Base-by-base conservation (phyloP, 1,284 basidiomycete genomes). In the Vanrija sp. region DNA sequence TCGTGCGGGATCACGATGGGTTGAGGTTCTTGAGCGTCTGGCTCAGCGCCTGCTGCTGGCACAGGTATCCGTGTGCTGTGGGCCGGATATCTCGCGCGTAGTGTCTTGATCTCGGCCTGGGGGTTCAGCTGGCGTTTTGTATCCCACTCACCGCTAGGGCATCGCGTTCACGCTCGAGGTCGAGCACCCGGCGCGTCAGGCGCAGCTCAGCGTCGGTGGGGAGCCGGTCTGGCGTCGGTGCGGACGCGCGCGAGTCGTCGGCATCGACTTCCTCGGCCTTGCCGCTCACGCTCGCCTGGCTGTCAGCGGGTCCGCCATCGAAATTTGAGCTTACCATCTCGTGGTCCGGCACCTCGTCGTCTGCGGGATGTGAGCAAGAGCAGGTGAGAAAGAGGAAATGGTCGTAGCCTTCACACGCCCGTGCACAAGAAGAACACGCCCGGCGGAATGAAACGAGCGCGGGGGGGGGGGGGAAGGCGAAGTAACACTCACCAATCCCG, bases 131-230 rank as follows among this genome's bases (percentile, higher is more conserved):
- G 26, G 39, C 29, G 15, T 14, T 3, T 7, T 46, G 15, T 29
- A 29, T 5, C 21, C 9, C 21, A 58, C 71, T 46, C 42, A 73
- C 71, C 3, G 61, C 55, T 8, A 69, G 40, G 5, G 42, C 44
- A 42, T 72, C 66, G 16, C 69, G 53, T 46, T 73, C 72, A 18
- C 62, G 61, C 49, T 72, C 69, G 34, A 73, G 55, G 28, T 69
- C 65, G 10, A 63, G 46, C 1, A 73, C 63, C 14, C 62, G 55
- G 16, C 59, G 57, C 1, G 60, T 62, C 16, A 73, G 55, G 19
- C 61, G 55, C 15, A 73, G 38, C 57, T 73, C 71, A 15, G 66
- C 65, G 19, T 56, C 64, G 19, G 62, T 54, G 2, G 69, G 66
- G 21, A 69, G 48, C 3, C 10, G 5, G 16, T 43, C 26, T 1